Conservation (phyloP, 2,329 filamentous ascomycete species). For the Colletotrichum sojae region DNA sequence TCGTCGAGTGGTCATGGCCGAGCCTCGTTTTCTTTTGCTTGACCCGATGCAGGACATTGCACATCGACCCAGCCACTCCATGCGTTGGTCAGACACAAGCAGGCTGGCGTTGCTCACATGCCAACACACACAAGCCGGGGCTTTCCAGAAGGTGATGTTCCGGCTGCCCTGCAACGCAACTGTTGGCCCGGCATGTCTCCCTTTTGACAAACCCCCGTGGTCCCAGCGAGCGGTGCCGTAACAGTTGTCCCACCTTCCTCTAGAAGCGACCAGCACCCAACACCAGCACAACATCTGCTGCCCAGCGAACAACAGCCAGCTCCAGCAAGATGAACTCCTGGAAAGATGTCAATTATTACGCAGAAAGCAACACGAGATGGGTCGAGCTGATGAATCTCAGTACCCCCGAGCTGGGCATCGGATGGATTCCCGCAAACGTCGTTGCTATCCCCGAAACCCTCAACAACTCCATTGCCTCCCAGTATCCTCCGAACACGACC, state of each 20-base stretch:
- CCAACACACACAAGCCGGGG: no score
- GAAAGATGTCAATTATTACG: slow-evolving; percentile 39
- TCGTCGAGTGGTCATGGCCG: no score
- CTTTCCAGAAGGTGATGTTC: no score
- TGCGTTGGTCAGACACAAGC: no score
- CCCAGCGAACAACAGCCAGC: background rate
- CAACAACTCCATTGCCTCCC: slow-evolving; percentile 12
- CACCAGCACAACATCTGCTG: background rate
- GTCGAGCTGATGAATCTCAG: slow-evolving; percentile 42
- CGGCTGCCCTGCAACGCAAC: no score
- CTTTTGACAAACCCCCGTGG: background rate
- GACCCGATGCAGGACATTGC: background rate
- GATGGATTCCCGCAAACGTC: slow-evolving; percentile 38
- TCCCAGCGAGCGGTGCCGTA: background rate
- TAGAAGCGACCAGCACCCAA: background rate
- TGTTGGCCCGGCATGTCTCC: background rate
- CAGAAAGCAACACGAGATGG: slow-evolving; percentile 32
- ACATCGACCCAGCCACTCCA: no score
- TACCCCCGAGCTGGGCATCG: slow-evolving; percentile 41
- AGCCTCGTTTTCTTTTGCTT: no score
- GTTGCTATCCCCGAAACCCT: slow-evolving; percentile 34
- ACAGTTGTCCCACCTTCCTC: background rate
- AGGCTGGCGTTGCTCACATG: no score
- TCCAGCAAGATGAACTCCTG: slow-evolving; percentile 26
- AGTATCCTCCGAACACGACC: slow-evolving; percentile 9